These are phyloP conservation scores for Fraxinus baroniana DNA, from an alignment of 305 asterid species.

Conservation along the genomic window DNA sequence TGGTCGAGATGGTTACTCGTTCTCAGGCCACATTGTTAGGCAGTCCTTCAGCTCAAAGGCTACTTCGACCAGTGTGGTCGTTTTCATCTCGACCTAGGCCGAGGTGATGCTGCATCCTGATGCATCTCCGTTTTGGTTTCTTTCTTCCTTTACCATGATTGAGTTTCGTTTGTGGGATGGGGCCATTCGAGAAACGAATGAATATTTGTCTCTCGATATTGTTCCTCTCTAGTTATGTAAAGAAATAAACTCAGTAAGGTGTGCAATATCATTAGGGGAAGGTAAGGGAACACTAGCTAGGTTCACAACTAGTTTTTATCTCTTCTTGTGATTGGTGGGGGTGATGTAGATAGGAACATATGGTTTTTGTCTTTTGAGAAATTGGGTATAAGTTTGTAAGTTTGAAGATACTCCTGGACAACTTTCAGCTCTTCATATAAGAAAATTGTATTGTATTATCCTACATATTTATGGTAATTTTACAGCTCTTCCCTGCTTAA, in stretches of 20 bases:
- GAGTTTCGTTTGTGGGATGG: constrained; percentile 35
- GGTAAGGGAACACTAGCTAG: constrained; percentile 31
- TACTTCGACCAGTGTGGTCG: constrained; percentile 59
- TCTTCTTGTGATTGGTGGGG: constrained; percentile 57
- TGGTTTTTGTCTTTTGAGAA: constrained; percentile 19
- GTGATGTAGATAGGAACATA: constrained; percentile 53
- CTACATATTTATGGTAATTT: neutral
- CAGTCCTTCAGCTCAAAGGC: constrained; percentile 62
- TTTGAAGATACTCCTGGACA: constrained; percentile 14
- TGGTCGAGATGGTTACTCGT: constrained; percentile 92
- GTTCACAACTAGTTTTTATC: constrained; percentile 22
- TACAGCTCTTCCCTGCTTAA: neutral
- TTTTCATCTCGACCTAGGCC: constrained; percentile 64
- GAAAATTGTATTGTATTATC: neutral
- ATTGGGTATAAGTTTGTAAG: constrained; percentile 35
- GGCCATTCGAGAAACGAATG: constrained; percentile 22
- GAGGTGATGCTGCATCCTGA: constrained; percentile 36
- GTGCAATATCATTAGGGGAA: constrained; percentile 36
- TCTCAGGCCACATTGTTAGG: constrained; percentile 69
- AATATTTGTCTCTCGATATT: constrained; percentile 28
- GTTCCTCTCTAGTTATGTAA: constrained; percentile 40
- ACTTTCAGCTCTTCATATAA: neutral
- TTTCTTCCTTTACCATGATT: constrained; percentile 9
- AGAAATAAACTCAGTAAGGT: constrained; percentile 48
- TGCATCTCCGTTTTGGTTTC: neutral